Evolutionary conservation across 768 basidiomycete genomes (phyloP).

Genomic region (Tricholoma matsutake): DNA sequence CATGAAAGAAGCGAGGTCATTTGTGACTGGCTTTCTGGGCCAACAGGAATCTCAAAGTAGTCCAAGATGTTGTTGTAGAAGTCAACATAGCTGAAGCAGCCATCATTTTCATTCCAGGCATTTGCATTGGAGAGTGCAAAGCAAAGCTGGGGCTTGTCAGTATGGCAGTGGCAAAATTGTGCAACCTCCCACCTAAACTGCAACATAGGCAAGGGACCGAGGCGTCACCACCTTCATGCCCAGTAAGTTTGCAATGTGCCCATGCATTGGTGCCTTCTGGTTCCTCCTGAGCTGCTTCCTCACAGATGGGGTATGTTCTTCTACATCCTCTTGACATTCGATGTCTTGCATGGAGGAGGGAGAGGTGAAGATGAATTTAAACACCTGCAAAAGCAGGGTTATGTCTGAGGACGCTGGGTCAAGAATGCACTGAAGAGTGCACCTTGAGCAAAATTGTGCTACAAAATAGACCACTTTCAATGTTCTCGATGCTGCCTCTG

Average conservation of each 20-base stretch:
- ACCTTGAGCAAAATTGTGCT: neutral
- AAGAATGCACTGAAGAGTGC: neutral
- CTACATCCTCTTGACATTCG: neutral
- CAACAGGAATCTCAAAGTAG: neutral
- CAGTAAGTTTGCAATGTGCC: neutral
- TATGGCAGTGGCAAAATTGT: neutral
- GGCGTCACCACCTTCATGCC: neutral
- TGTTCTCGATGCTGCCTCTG: neutral
- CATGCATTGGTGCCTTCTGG: neutral
- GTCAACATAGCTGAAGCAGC: neutral
- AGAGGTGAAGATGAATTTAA: neutral
- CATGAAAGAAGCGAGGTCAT: neutral
- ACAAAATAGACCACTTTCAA: neutral
- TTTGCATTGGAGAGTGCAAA: neutral
- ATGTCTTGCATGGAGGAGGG: neutral
- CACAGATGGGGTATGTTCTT: neutral
- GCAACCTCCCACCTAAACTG: neutral
- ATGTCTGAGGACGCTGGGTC: neutral
- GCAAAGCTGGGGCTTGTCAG: neutral
- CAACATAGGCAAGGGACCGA: neutral
- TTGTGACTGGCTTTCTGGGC: neutral
- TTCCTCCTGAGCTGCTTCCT: neutral
- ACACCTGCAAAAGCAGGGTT: neutral
- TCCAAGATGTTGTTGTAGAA: neutral
- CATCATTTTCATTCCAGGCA: neutral